Conservation (phyloP, 2,329 filamentous ascomycete species). For the Trichoderma koningii region DNA sequence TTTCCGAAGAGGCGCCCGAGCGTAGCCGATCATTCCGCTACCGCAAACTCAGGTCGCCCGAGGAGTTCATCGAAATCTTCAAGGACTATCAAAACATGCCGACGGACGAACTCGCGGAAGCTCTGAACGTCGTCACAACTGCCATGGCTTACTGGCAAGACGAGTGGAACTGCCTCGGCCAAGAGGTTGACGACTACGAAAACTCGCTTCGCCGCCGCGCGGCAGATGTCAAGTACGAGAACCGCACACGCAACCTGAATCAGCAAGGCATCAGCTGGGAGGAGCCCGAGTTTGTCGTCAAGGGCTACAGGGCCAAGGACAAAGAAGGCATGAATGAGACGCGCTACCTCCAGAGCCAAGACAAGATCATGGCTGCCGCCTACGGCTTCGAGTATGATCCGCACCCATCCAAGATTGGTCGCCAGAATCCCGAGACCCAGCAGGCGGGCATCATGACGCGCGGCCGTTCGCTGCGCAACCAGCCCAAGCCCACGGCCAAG, state of each 20-base stretch:
- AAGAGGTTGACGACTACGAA: constrained; percentile 59
- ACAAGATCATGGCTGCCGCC: constrained; percentile 59
- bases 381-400: constrained; percentile 65
- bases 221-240: constrained; percentile 52
- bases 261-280: constrained; percentile 48
- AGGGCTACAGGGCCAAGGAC: constrained; percentile 53
- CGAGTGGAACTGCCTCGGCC: constrained; percentile 55
- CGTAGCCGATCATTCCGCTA: constrained; percentile 46
- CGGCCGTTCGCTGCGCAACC: constrained; percentile 56
- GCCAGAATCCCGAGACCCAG: constrained; percentile 60
- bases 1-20: constrained; percentile 39
- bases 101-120: constrained; percentile 48
- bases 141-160: constrained; percentile 55
- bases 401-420: constrained; percentile 58
- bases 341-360: constrained; percentile 54
- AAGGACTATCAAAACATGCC: constrained; percentile 54
- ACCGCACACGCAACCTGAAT: constrained; percentile 47
- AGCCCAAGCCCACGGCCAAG: constrained; percentile 60
- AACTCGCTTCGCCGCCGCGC: constrained; percentile 55
- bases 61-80: constrained; percentile 52
- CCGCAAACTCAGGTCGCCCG: constrained; percentile 53
- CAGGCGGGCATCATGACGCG: constrained; percentile 53
- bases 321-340: constrained; percentile 49
- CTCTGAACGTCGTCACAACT: constrained; percentile 49
- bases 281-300: constrained; percentile 56